phyloP scores from a whole-genome alignment of 345 rosid genomes.

The Limnanthes douglasii region DNA sequence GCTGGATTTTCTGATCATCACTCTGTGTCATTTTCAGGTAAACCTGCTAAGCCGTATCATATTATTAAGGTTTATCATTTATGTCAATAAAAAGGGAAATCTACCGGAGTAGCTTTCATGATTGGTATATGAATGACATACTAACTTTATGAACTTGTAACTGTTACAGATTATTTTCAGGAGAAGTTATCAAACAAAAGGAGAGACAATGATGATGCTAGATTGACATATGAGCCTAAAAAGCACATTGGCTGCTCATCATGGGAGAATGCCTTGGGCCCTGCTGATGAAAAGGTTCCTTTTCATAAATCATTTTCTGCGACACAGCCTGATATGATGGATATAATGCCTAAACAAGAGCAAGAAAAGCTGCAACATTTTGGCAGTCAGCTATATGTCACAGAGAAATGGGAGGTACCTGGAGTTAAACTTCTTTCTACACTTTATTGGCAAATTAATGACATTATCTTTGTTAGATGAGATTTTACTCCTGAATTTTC shows the following conservation, averaged over 20 bases:
- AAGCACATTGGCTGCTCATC: slow-evolving; percentile 35
- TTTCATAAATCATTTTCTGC: slow-evolving; percentile 16
- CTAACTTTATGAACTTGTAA: slow-evolving; percentile 8
- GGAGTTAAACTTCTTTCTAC: not conserved
- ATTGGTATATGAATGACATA: not conserved
- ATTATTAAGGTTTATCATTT: slow-evolving; percentile 6
- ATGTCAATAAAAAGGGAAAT: slow-evolving; percentile 1
- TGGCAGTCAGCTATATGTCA: slow-evolving; percentile 22
- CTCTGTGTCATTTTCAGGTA: slow-evolving; percentile 33
- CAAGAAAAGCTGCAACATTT: slow-evolving; percentile 34
- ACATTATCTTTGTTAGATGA: not conserved
- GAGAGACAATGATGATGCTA: slow-evolving; percentile 21
- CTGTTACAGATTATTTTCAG: slow-evolving; percentile 34
- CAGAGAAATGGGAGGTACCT: slow-evolving; percentile 44
- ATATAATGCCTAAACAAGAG: slow-evolving; percentile 20
- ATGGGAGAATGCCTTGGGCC: slow-evolving; percentile 44
- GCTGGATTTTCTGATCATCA: slow-evolving; percentile 26
- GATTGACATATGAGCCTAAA: slow-evolving; percentile 26
- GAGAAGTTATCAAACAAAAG: slow-evolving; percentile 27
- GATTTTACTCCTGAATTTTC: not conserved
- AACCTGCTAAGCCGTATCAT: too few relatives aligned
- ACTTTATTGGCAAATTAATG: not conserved
- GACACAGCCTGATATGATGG: slow-evolving; percentile 14
- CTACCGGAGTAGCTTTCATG: slow-evolving; percentile 5
- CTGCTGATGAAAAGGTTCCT: slow-evolving; percentile 29